phyloP scores from a whole-genome alignment of 805 yeast species.

The Kazachstania africana region DNA sequence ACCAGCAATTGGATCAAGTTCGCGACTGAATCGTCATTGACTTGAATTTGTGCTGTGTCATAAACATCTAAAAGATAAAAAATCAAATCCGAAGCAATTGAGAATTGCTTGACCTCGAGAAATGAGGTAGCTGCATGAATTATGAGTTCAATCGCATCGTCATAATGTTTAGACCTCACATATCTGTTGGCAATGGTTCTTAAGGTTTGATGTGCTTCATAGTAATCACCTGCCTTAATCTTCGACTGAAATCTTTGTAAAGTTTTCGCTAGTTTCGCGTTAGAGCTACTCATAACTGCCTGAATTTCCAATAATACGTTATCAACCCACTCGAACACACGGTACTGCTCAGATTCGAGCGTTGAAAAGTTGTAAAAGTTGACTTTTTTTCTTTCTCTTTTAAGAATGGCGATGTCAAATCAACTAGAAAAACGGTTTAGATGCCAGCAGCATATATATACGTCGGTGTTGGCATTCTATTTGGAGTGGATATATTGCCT shows the following conservation, averaged over 20 bases:
- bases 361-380: too few species aligned
- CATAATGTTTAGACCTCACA: slow-evolving; percentile 53
- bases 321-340: not conserved
- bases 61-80: slow-evolving; percentile 63
- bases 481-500: too few species aligned
- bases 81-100: slow-evolving; percentile 71
- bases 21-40: slow-evolving; percentile 34
- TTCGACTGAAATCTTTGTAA: slow-evolving; percentile 54
- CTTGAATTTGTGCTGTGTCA: slow-evolving; percentile 35
- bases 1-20: slow-evolving; percentile 37
- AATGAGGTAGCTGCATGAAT: slow-evolving; percentile 61
- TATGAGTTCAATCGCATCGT: slow-evolving; percentile 62
- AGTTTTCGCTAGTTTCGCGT: slow-evolving; percentile 42
- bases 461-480: too few species aligned
- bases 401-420: too few species aligned
- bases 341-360: too few species aligned
- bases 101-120: slow-evolving; percentile 58
- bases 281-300: too few species aligned
- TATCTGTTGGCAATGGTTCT: slow-evolving; percentile 83
- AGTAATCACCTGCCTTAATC: slow-evolving; percentile 63
- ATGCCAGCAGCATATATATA: too few species aligned
- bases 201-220: slow-evolving; percentile 93
- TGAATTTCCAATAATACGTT: slow-evolving; percentile 1
- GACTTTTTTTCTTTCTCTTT: too few species aligned
- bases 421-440: too few species aligned